These are phyloP conservation scores for Phytopythium vexans DNA, from an alignment of 352 stramenopile genomes.

Conservation along the genomic window DNA sequence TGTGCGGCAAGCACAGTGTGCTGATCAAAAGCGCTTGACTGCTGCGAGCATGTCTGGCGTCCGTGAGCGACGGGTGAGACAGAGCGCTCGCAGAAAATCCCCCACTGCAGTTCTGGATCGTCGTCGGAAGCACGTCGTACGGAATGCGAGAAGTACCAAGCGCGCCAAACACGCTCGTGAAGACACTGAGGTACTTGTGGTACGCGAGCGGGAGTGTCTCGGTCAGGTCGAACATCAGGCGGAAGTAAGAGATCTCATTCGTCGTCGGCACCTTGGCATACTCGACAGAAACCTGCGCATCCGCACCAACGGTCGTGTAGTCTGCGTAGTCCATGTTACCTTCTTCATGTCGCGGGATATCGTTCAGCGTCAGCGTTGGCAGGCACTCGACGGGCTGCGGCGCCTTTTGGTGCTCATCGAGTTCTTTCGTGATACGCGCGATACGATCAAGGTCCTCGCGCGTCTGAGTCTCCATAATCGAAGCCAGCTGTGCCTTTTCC, in stretches of 20 bases:
- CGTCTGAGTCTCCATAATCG: conserved; percentile 33
- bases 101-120: conserved; percentile 75
- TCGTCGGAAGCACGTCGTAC: conserved; percentile 68
- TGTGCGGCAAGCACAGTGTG: conserved; percentile 73
- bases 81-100: conserved; percentile 64
- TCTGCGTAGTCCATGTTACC: conserved; percentile 53
- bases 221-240: conserved; percentile 61
- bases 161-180: conserved; percentile 65
- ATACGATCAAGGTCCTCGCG: conserved; percentile 62
- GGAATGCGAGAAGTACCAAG: conserved; percentile 65
- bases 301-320: conserved; percentile 8
- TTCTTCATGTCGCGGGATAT: conserved; percentile 54
- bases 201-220: conserved; percentile 50
- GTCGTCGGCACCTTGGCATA: conserved; percentile 74
- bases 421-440: conserved; percentile 30
- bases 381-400: conserved; percentile 67
- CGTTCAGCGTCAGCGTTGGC: conserved; percentile 62
- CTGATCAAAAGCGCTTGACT: conserved; percentile 59
- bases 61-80: conserved; percentile 47
- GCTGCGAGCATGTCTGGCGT: conserved; percentile 32
- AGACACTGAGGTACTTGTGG: conserved; percentile 63
- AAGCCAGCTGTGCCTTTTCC: conserved; percentile 48
- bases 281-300: conserved; percentile 30
- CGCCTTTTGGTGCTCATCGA: conserved; percentile 65
- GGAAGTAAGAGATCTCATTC: conserved; percentile 83